Percentiles rank a stretch among this genome's conserved stretches.
Evolutionary conservation across 306 rosid genomes (phyloP).

Genomic region (Medicago lupulina): DNA sequence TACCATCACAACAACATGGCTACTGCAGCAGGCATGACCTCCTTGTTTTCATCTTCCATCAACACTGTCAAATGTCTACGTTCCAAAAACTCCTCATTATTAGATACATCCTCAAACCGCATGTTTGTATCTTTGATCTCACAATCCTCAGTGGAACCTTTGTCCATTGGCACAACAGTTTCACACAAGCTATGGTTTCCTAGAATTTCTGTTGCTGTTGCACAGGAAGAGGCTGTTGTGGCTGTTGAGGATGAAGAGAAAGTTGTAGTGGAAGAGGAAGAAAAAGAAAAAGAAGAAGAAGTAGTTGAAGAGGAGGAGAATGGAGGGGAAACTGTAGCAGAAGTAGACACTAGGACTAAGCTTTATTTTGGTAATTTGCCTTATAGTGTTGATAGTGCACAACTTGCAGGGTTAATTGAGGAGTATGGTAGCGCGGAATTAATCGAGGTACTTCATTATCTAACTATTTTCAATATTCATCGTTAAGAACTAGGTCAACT

Average conservation of each 20-base stretch:
- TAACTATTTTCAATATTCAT: neutral
- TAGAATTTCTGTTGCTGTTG: constrained; percentile 63
- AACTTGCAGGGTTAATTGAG: constrained; percentile 90
- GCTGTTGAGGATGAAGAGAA: constrained; percentile 42
- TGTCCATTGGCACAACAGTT: constrained; percentile 37
- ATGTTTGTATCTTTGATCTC: constrained; percentile 42
- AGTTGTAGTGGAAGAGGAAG: constrained; percentile 23
- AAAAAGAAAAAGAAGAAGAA: constrained; percentile 18
- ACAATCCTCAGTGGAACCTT: constrained; percentile 46
- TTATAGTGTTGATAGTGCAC: constrained; percentile 91
- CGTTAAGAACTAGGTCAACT: no score
- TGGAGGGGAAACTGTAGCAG: constrained; percentile 4
- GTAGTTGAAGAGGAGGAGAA: constrained; percentile 23
- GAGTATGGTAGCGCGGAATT: constrained; percentile 81
- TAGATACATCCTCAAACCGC: constrained; percentile 54
- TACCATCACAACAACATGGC: constrained; percentile 59
- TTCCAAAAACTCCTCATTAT: constrained; percentile 40
- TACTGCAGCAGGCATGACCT: constrained; percentile 66
- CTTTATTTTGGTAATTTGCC: constrained; percentile 97
- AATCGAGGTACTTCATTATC: constrained; percentile 76
- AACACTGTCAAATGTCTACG: constrained; percentile 56
- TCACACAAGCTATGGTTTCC: constrained; percentile 51
- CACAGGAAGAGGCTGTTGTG: constrained; percentile 62
- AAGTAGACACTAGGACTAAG: constrained; percentile 53
- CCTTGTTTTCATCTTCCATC: constrained; percentile 67